Conservation (phyloP, 805 yeast genomes). For the Candida vaughaniae region DNA sequence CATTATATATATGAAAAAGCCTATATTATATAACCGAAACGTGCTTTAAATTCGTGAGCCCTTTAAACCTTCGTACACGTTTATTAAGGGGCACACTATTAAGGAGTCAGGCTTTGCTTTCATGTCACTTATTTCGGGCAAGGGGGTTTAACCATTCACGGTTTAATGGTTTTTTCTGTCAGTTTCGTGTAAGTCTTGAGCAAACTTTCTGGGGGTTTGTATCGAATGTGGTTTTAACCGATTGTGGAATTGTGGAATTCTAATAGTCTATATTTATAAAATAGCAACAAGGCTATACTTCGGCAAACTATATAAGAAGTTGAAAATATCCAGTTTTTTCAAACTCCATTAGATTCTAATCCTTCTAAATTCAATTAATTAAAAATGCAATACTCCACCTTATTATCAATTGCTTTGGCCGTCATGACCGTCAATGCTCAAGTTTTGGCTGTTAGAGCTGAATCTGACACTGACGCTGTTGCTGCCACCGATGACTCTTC, state of each 20-base stretch:
- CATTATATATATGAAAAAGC: too few species aligned
- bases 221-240: background rate
- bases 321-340: too few species aligned
- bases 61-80: constrained; percentile 3
- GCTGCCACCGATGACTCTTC: constrained; percentile 13
- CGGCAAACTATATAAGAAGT: background rate
- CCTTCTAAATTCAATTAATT: too few species aligned
- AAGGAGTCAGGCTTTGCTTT: too few species aligned
- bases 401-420: constrained; percentile 10
- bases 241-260: background rate
- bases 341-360: too few species aligned
- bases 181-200: background rate
- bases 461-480: constrained; percentile 12
- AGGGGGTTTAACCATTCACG: too few species aligned
- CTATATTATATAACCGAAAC: background rate
- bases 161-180: too few species aligned
- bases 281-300: background rate
- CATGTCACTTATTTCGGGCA: too few species aligned
- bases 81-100: constrained; percentile 2
- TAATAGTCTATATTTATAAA: too few species aligned
- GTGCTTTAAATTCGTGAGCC: background rate
- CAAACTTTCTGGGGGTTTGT: too few species aligned
- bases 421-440: constrained; percentile 12
- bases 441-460: constrained; percentile 14
- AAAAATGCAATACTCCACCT: constrained; percentile 12